A percentile compares a stretch with the other conserved stretches of the same genome.
Conservation (phyloP, 1,284 basidiomycete species). For the Ceratobasidium sp. region DNA sequence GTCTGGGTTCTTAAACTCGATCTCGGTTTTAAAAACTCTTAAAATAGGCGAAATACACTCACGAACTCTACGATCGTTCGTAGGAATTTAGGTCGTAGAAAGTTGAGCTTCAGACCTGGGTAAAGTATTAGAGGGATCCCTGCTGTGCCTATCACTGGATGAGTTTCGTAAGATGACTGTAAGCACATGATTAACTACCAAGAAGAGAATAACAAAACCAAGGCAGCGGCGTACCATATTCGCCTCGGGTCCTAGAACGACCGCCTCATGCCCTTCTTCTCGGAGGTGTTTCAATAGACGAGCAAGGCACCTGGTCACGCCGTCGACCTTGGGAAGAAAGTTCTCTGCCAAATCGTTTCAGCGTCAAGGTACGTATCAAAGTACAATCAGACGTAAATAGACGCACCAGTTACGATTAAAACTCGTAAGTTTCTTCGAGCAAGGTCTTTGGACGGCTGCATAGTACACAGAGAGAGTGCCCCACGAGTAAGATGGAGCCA, state of each 20-base stretch:
- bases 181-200: neutral
- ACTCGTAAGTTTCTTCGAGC: constrained; percentile 26
- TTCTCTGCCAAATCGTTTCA: constrained; percentile 44
- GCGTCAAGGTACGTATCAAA: neutral
- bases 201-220: neutral
- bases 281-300: constrained; percentile 68
- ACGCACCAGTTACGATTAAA: constrained; percentile 42
- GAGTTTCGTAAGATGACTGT: constrained; percentile 63
- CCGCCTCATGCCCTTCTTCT: constrained; percentile 66
- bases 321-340: constrained; percentile 59
- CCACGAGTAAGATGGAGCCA: constrained; percentile 10
- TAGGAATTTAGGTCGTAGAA: constrained; percentile 67
- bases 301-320: constrained; percentile 68
- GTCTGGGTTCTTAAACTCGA: constrained; percentile 61
- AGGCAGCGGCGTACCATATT: constrained; percentile 57
- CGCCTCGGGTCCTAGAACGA: constrained; percentile 67
- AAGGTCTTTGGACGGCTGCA: neutral
- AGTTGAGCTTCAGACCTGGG: constrained; percentile 69
- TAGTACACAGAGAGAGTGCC: neutral
- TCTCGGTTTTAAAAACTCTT: neutral
- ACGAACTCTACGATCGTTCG: constrained; percentile 60
- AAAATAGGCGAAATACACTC: constrained; percentile 24
- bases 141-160: constrained; percentile 67
- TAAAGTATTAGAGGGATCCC: constrained; percentile 68
- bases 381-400: neutral